A percentile compares a stretch with the other conserved stretches of the same genome.
Evolutionary conservation across 352 stramenopile species (phyloP).

Genomic region (Phytophthora rubi): DNA sequence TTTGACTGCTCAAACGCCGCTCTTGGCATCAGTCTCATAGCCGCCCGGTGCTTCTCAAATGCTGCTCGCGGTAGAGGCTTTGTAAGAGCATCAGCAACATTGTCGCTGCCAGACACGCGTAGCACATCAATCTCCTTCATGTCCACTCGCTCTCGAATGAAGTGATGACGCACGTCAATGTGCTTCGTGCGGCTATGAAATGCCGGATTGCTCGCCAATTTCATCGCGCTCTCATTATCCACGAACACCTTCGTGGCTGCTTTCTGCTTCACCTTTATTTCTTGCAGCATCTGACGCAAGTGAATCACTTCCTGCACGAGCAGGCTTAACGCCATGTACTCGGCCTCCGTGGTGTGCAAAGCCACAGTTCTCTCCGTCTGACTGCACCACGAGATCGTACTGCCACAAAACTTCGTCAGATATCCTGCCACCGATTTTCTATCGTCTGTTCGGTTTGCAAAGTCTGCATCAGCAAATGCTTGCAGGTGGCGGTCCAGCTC

Average conservation of each 20-base stretch:
- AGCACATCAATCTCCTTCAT: constrained; percentile 22
- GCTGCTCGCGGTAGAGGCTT: constrained; percentile 20
- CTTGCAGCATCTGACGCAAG: constrained; percentile 24
- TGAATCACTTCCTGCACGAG: constrained; percentile 30
- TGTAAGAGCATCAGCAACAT: constrained; percentile 32
- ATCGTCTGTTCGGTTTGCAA: background rate
- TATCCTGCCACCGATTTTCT: background rate
- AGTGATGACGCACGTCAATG: constrained; percentile 21
- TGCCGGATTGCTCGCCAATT: constrained; percentile 27
- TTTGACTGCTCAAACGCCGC: background rate
- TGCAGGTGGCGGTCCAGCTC: background rate
- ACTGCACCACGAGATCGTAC: constrained; percentile 5
- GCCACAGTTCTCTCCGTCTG: background rate
- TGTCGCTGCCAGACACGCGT: constrained; percentile 20
- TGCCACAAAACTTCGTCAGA: constrained; percentile 8
- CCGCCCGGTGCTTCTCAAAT: constrained; percentile 27
- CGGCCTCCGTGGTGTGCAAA: constrained; percentile 26
- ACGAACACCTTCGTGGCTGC: constrained; percentile 17
- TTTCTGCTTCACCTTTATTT: constrained; percentile 14
- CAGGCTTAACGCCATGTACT: constrained; percentile 28
- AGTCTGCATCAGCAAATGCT: background rate
- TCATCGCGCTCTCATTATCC: constrained; percentile 29
- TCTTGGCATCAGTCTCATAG: constrained; percentile 3
- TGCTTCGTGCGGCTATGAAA: constrained; percentile 29
- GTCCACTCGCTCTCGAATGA: constrained; percentile 24